Evolutionary conservation across 2,329 filamentous ascomycete genomes (phyloP).

Genomic region (Phyllosticta capitalensis): DNA sequence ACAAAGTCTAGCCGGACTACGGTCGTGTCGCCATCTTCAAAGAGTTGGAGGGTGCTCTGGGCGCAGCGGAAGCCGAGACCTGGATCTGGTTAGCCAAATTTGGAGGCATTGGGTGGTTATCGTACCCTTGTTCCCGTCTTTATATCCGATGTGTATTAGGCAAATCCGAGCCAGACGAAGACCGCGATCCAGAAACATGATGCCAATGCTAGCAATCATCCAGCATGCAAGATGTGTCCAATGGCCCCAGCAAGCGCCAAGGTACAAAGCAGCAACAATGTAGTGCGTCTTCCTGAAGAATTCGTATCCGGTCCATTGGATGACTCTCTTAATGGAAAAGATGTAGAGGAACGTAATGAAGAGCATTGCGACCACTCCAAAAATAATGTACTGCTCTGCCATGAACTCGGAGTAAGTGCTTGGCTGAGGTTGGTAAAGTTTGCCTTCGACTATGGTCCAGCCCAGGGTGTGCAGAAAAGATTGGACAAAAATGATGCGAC

Average conservation of each 20-base stretch:
- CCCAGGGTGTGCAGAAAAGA: slow-evolving; percentile 58
- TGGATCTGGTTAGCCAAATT: not conserved
- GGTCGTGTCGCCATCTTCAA: slow-evolving; percentile 39
- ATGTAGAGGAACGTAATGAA: slow-evolving; percentile 53
- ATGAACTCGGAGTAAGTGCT: slow-evolving; percentile 48
- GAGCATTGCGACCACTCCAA: slow-evolving; percentile 60
- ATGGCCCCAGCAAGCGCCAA: slow-evolving; percentile 67
- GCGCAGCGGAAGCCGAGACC: slow-evolving; percentile 47
- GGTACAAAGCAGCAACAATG: slow-evolving; percentile 61
- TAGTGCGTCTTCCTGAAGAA: slow-evolving; percentile 69
- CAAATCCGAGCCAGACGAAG: slow-evolving; percentile 49
- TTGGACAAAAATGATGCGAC: slow-evolving; percentile 63
- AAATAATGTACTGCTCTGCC: slow-evolving; percentile 58
- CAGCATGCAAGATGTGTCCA: slow-evolving; percentile 61
- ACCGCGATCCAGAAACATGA: slow-evolving; percentile 57
- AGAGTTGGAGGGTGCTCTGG: slow-evolving; percentile 42
- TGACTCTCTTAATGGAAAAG: slow-evolving; percentile 50
- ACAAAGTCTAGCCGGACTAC: slow-evolving; percentile 57
- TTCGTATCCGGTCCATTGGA: slow-evolving; percentile 62
- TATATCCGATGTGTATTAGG: slow-evolving; percentile 51
- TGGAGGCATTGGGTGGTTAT: slow-evolving; percentile 10
- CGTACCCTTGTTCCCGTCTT: slow-evolving; percentile 24
- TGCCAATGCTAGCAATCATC: slow-evolving; percentile 54
- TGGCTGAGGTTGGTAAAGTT: slow-evolving; percentile 64
- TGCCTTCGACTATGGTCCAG: slow-evolving; percentile 58